phyloP scores from a whole-genome alignment of 495 filamentous ascomycete species.

The Glonium stellatum region DNA sequence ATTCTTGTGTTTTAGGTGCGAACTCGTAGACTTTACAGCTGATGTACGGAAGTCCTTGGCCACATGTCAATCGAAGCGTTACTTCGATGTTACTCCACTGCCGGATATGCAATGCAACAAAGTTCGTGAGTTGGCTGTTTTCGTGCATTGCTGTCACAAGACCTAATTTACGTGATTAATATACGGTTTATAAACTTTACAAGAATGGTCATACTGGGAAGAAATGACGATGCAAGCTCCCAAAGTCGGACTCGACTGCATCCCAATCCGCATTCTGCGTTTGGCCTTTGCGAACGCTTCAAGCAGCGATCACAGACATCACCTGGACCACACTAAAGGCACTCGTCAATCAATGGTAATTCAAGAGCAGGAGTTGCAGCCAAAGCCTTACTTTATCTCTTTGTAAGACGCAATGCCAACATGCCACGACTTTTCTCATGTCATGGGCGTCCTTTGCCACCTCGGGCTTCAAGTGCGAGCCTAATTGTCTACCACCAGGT shows the following conservation, averaged over 20 bases:
- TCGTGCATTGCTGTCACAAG: constrained; percentile 34
- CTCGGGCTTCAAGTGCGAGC: constrained; percentile 25
- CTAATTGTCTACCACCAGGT: constrained; percentile 26
- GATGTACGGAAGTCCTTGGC: constrained; percentile 16
- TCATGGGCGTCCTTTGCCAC: constrained; percentile 26
- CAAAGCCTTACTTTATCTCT: constrained; percentile 31
- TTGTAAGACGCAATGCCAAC: constrained; percentile 36
- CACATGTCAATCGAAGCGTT: constrained; percentile 18
- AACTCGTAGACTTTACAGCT: constrained; percentile 36
- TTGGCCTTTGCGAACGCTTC: constrained; percentile 24
- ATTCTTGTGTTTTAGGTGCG: constrained; percentile 24
- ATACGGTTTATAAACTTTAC: not conserved
- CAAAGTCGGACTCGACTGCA: constrained; percentile 33
- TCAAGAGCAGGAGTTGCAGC: not conserved
- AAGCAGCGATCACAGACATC: constrained; percentile 31
- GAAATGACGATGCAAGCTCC: constrained; percentile 29
- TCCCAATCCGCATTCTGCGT: constrained; percentile 27
- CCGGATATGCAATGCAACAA: constrained; percentile 27
- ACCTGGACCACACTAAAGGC: constrained; percentile 30
- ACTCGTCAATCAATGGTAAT: constrained; percentile 3
- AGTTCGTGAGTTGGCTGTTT: constrained; percentile 30
- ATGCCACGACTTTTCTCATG: constrained; percentile 33
- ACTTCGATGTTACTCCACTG: constrained; percentile 23
- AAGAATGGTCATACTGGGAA: constrained; percentile 28
- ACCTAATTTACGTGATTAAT: constrained; percentile 9